Evolutionary conservation across 1,284 basidiomycete species (phyloP).

Genomic region (Trichosporon coremiiforme): DNA sequence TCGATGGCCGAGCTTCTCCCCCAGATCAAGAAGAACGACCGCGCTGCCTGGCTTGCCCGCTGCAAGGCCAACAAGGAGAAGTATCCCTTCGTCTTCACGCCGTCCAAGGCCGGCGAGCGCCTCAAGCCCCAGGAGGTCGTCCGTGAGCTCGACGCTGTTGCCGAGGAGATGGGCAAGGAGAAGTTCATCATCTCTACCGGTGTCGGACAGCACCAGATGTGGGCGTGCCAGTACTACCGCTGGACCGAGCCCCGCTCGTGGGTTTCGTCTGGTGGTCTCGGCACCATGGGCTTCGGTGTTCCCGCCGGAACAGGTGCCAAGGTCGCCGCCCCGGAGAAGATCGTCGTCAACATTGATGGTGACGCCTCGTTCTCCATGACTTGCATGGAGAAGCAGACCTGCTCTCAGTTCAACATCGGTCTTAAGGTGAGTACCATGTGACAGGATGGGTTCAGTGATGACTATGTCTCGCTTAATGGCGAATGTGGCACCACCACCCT

Average conservation of each 20-base stretch:
- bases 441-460: not conserved
- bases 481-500: not conserved
- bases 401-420: constrained; percentile 86
- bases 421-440: constrained; percentile 66
- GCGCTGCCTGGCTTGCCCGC: constrained; percentile 78
- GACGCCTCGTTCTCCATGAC: constrained; percentile 99
- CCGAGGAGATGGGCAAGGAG: constrained; percentile 68
- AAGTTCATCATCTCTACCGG: constrained; percentile 88
- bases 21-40: constrained; percentile 66
- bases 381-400: constrained; percentile 96
- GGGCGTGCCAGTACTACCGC: constrained; percentile 92
- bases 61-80: constrained; percentile 82
- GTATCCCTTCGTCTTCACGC: constrained; percentile 88
- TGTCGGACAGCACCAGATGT: constrained; percentile 99
- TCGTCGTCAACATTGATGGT: constrained; percentile 93
- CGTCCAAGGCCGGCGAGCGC: constrained; percentile 65
- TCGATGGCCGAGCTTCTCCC: constrained; percentile 82
- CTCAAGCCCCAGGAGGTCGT: constrained; percentile 98
- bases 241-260: constrained; percentile 86
- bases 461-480: not conserved
- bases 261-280: constrained; percentile 96
- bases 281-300: constrained; percentile 96
- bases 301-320: constrained; percentile 95
- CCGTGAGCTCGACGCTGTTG: constrained; percentile 82
- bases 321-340: constrained; percentile 90